Base-by-base conservation (phyloP, 2,329 filamentous ascomycete genomes). In the Nothophaeocryptopus gaeumannii region DNA sequence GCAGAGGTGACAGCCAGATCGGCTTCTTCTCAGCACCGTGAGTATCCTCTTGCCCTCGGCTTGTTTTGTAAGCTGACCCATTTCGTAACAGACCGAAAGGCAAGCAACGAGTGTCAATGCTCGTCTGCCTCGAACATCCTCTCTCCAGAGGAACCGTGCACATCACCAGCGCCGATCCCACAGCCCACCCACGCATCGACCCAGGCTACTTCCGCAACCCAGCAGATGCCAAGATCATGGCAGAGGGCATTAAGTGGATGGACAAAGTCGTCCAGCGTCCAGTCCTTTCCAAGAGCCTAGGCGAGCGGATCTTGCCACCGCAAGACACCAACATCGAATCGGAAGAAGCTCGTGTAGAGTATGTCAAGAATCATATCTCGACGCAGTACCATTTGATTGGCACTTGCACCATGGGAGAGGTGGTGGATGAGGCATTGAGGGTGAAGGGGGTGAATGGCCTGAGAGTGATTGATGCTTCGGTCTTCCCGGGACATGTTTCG, bases 191-290 rank as follows among this genome's bases (percentile, higher is more conserved):
- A 5, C 42, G 40, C 13, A 67, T 70, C 45, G 64, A 70, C 36
- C 63, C 65, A 31, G 59, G 56, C 16, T 67, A 67, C 49, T 59
- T 67, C 47, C 57, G 58, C 13, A 59, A 67, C 47, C 47, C 53
- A 26, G 58, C 59, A 2, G 67, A 69, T 44, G 60, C 61, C 11
- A 61, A 62, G 16, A 61, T 68, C 26, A 51, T 69, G 8, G 60
- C 64, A 4, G 61, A 61, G 41, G 63, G 61, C 3, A 58, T 69
- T 45, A 60, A 63, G 35, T 66, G 78, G 48, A 60, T 74, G 33
- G 66, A 74, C 2, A 63, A 71, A 29, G 74, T 80, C 64, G 68
- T 70, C 4, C 62, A 71, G 7, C 71, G 69, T 4, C 68, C 73
- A 0, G 64, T 67, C 0, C 74, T 79, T 33, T 67, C 67, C 0